Evolutionary conservation across 23 red algal species (phyloP).

Genomic region (Chondrus crispus): DNA sequence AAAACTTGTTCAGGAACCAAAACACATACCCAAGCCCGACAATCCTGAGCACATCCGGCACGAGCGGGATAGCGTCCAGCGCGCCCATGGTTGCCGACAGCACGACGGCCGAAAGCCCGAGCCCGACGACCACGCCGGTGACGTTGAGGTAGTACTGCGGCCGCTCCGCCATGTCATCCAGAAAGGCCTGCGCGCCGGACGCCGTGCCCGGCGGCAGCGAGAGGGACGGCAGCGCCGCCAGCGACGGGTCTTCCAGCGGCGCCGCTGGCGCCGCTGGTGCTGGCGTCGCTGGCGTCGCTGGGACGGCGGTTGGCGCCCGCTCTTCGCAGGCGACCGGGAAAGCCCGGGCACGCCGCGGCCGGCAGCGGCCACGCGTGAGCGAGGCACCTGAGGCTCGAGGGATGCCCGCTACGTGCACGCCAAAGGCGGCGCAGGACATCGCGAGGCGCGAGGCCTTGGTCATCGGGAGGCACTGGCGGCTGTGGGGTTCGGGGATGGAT

Average conservation of each 20-base stretch:
- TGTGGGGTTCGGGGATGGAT: too few relatives aligned
- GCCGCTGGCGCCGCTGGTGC: too few relatives aligned
- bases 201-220: not conserved
- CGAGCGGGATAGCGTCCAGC: constrained; percentile 20
- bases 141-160: constrained; percentile 63
- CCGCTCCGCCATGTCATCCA: constrained; percentile 41
- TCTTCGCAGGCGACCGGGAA: too few relatives aligned
- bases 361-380: too few relatives aligned
- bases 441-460: too few relatives aligned
- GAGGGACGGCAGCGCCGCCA: not conserved
- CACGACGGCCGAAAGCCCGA: constrained; percentile 30
- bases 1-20: constrained; percentile 51
- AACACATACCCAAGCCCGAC: constrained; percentile 53
- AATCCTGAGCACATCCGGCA: constrained; percentile 40
- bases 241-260: not conserved
- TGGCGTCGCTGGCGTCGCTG: too few relatives aligned
- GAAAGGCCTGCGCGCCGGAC: not conserved
- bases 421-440: too few relatives aligned
- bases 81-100: constrained; percentile 43
- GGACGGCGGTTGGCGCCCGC: too few relatives aligned
- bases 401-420: too few relatives aligned
- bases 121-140: constrained; percentile 33
- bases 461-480: too few relatives aligned
- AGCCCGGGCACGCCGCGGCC: too few relatives aligned
- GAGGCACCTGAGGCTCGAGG: too few relatives aligned